A percentile compares a stretch with the other conserved stretches of the same genome.
These are phyloP conservation scores for Talaromyces sp. DNA, from an alignment of 2,329 filamentous ascomycete species.

Conservation along the genomic window DNA sequence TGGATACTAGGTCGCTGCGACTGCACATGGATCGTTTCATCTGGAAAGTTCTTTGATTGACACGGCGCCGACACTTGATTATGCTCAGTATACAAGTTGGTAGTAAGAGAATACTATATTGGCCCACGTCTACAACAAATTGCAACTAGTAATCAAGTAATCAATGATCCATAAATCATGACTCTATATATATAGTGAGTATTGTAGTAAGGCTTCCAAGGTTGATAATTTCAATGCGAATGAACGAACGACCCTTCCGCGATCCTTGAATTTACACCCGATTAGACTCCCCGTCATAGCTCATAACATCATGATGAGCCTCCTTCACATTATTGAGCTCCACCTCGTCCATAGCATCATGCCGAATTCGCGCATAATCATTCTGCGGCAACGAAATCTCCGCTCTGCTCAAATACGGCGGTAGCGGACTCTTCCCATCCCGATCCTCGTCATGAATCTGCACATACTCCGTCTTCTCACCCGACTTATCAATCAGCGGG, in stretches of 20 bases:
- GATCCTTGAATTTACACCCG: neutral
- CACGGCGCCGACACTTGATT: neutral
- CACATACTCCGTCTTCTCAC: neutral
- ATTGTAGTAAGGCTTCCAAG: no score
- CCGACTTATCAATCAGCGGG: neutral
- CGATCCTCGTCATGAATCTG: neutral
- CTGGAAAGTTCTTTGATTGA: neutral
- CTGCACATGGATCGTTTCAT: neutral
- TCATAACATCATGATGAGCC: neutral
- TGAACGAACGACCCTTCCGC: neutral
- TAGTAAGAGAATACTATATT: neutral
- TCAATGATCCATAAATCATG: neutral
- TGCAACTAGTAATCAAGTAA: neutral
- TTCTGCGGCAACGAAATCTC: neutral
- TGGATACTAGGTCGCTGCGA: constrained; percentile 1
- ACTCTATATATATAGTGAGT: neutral
- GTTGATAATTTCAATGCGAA: neutral
- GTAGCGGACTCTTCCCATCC: neutral
- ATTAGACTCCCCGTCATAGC: neutral
- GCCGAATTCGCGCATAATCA: neutral
- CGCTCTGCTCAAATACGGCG: neutral
- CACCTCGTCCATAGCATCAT: neutral
- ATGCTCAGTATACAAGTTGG: neutral
- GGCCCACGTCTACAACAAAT: neutral
- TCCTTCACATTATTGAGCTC: neutral